Evolutionary conservation across 1,139 yeast genomes (phyloP), one percentile per base, ranked within the genome.

Genomic region (Yamadazyma mexicana): DNA sequence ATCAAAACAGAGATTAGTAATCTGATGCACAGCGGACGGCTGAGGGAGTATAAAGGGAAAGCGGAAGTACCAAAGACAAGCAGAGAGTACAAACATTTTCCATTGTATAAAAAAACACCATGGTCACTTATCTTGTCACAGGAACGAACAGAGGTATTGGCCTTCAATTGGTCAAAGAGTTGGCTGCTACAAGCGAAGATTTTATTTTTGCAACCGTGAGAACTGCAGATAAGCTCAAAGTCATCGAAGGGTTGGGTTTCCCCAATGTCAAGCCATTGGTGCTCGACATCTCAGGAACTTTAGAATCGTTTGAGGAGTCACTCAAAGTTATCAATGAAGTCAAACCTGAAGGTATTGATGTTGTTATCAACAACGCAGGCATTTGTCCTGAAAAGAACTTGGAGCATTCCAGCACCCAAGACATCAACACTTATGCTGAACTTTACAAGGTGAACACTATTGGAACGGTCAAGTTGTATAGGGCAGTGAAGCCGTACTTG

Each of bases 111-210:
- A 11, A 24, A 30, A 10, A 12, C 5, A 30, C 9, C 11, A 34
- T 34, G 36, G 26, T 18, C 5, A 34, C 46, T 28, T 54, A 56
- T 40, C 45, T 59, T 14, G 40, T 59, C 25, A 49, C 55, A 6
- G 64, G 62, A 20, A 58, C 60, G 16, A 61, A 58, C 43, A 50
- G 63, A 37, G 69, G 69, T 3, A 54, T 64, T 34, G 69, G 69
- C 2, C 44, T 50, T 16, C 56, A 49, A 15, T 38, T 61, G 8
- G 64, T 54, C n/a, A 50, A 47, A 26, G 52, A 48, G 28, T 44
- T 61, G 6, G 38, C 57, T 10, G 29, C 28, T 10, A 35, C 43
- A 17, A 37, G 56, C 1, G 42, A 40, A 10, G 55, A 55, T 35
- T 43, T 38, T 10, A 64, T 64, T 16, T 54, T 62, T 45, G 38